Evolutionary conservation across 805 yeast genomes (phyloP), one percentile per base, ranked within the genome.

Genomic region (Lipomyces sp.): DNA sequence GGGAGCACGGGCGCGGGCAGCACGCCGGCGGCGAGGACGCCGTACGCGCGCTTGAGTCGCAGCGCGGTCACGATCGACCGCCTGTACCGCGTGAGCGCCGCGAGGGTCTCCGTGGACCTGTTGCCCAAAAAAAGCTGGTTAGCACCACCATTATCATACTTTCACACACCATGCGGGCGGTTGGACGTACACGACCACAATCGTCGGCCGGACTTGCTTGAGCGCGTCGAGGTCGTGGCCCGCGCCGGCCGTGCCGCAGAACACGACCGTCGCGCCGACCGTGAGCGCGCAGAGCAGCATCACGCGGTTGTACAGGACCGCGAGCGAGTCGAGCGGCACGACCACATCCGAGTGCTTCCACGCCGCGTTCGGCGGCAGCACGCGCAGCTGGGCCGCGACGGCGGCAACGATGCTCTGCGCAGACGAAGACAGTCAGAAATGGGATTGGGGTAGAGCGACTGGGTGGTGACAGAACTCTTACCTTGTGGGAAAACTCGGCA

Each of bases 361-460:
- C 34, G 61, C 63, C 39, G 65, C 61, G 14, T 62, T 59, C 13
- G 53, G 48, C 1, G 69, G 70, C 19, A 70, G 56, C 1, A 63
- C 63, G 21, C 65, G 61, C 43, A 69, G 47, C 52, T 70, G 73
- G 6, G 69, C 64, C 1, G 72, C 72, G 8, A 70, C 56, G 1
- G 72, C 65, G 1, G 67, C 55, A 5, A 70, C 69, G 16, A 70
- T 52, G 34, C 61, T 60, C 32, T 49, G 23, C 6, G 16, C 14
- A 16, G 38, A 8, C n/a, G n/a, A 14, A 13, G 18, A n/a, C 18
- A 43, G 33, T 19, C 14, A 13, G 13, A 21, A 11, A 34, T 13
- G 13, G 13, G 23, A 32, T 8, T 2, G 10, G 29, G 21, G 3
- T 29, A 33, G 32, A 11, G 14, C 13, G 26, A 26, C 7, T 14